A percentile compares a stretch with the other conserved stretches of the same genome.
Conservation (phyloP, 495 filamentous ascomycete genomes). For the Trichoderma parareesei region DNA sequence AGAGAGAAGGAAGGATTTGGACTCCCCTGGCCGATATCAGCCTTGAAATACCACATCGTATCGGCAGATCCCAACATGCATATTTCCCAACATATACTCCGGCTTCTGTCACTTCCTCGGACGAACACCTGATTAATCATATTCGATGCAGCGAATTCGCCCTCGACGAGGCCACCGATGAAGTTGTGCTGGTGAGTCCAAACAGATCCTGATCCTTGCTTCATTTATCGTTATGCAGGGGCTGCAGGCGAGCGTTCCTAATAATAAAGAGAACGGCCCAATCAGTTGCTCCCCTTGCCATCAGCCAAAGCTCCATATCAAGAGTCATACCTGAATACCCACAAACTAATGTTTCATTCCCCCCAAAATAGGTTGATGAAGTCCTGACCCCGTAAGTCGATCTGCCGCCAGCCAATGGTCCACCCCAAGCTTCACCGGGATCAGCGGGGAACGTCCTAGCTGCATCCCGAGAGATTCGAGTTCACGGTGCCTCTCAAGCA, state of each 20-base stretch:
- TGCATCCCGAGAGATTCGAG: neutral
- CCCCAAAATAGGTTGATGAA: conserved; percentile 43
- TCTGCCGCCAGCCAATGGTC: neutral
- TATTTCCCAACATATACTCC: too few species aligned
- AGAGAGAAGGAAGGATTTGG: too few species aligned
- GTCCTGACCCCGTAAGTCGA: conserved; percentile 57
- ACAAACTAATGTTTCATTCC: neutral
- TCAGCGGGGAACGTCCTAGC: neutral
- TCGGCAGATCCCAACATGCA: too few species aligned
- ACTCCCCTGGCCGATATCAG: too few species aligned
- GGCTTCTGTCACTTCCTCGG: too few species aligned
- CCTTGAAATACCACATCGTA: too few species aligned
- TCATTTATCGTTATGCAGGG: too few species aligned
- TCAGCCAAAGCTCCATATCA: neutral
- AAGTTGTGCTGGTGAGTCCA: conserved; percentile 58
- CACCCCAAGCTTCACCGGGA: neutral
- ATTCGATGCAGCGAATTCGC: conserved; percentile 34
- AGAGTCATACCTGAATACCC: neutral
- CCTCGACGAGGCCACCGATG: conserved; percentile 64
- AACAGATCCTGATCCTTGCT: too few species aligned
- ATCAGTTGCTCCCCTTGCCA: neutral
- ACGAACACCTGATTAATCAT: neutral
- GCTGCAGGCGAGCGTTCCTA: too few species aligned
- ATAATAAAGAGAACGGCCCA: too few species aligned
- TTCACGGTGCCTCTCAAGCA: neutral